Evolutionary conservation across 2,329 filamentous ascomycete genomes (phyloP).

Genomic region (Lasiodiplodia gonubiensis): DNA sequence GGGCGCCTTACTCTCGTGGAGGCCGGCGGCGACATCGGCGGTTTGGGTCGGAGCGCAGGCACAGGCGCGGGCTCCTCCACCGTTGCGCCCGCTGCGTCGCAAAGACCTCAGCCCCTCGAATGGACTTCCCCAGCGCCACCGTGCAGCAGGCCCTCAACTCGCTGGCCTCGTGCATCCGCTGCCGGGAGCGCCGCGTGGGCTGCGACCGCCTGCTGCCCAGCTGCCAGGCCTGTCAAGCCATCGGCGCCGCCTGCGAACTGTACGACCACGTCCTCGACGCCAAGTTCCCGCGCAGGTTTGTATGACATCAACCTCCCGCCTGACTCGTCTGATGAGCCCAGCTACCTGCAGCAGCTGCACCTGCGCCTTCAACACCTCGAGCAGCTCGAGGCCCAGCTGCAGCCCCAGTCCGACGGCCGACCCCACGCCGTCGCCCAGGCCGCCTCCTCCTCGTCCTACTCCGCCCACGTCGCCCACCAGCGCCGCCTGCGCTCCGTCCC

Average conservation of each 20-base stretch:
- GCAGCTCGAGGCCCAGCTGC: constrained; percentile 5
- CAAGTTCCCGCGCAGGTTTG: constrained; percentile 27
- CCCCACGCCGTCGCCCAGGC: background rate
- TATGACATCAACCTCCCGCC: background rate
- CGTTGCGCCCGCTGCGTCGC: background rate
- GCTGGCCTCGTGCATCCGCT: constrained; percentile 29
- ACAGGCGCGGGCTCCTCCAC: constrained; percentile 9
- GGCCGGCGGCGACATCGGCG: constrained; percentile 18
- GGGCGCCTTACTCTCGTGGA: background rate
- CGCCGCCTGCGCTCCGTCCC: constrained; percentile 18
- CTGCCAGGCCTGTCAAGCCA: constrained; percentile 27
- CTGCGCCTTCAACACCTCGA: constrained; percentile 26
- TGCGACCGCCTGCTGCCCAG: constrained; percentile 28
- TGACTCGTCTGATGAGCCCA: constrained; percentile 6
- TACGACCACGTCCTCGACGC: constrained; percentile 26
- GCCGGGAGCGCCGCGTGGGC: constrained; percentile 28
- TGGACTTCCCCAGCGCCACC: constrained; percentile 24
- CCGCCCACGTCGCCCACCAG: constrained; percentile 4
- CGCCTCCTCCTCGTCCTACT: background rate
- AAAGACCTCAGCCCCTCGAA: background rate
- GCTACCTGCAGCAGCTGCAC: constrained; percentile 27
- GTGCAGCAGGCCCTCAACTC: constrained; percentile 27
- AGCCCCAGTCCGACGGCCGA: background rate
- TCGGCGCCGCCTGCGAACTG: constrained; percentile 25
- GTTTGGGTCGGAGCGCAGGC: constrained; percentile 1